These are phyloP conservation scores for Yarrowia sp. DNA, from an alignment of 805 yeast species.

Conservation along the genomic window DNA sequence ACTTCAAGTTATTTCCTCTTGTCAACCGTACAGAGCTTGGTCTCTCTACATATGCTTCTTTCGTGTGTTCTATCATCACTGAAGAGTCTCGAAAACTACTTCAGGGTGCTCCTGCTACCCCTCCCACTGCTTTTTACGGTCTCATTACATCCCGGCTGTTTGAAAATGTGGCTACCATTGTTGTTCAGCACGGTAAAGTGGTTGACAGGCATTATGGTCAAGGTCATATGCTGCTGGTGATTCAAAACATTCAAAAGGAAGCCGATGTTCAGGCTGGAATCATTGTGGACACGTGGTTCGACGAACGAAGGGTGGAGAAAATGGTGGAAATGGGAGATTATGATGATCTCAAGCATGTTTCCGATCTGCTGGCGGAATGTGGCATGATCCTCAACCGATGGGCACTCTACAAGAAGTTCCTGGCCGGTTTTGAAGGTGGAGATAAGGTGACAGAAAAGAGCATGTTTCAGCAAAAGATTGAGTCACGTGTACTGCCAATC, in stretches of 20 bases:
- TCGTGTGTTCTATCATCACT: conserved; percentile 79
- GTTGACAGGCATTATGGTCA: conserved; percentile 71
- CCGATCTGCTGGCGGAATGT: conserved; percentile 65
- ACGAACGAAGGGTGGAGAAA: conserved; percentile 47
- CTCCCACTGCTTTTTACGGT: conserved; percentile 37
- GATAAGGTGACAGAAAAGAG: conserved; percentile 52
- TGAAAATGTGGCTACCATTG: conserved; percentile 78
- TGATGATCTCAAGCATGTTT: conserved; percentile 57
- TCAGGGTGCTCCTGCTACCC: conserved; percentile 29
- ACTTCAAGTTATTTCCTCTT: conserved; percentile 83
- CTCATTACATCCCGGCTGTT: conserved; percentile 49
- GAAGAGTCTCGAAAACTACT: conserved; percentile 70
- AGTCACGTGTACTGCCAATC: conserved; percentile 51
- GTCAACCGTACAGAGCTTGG: conserved; percentile 72
- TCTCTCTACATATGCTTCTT: conserved; percentile 73
- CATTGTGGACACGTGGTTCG: conserved; percentile 81
- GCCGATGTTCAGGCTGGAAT: conserved; percentile 91
- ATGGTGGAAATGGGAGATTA: conserved; percentile 21
- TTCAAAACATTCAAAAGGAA: conserved; percentile 75
- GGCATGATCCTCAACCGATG: conserved; percentile 79
- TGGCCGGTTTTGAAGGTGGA: conserved; percentile 33
- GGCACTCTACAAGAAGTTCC: conserved; percentile 58
- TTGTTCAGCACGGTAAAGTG: conserved; percentile 80
- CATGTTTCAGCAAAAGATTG: conserved; percentile 54
- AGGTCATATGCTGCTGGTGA: conserved; percentile 54